Evolutionary conservation across 371 early-diverging fungal genomes (phyloP).

Genomic region (Mucor velutinosus): DNA sequence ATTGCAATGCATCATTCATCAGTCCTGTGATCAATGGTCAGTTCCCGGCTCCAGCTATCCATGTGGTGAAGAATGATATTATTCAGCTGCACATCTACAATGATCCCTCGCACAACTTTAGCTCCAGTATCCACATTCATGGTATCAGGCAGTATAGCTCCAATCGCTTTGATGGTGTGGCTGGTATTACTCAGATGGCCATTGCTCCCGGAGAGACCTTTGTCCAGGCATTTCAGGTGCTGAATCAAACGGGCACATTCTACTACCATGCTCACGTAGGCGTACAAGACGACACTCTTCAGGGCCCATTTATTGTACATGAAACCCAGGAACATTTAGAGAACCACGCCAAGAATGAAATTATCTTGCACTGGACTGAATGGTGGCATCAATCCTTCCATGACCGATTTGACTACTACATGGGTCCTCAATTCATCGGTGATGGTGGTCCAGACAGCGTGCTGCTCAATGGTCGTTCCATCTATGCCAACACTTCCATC

Average conservation of each 20-base stretch:
- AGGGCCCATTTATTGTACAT: slow-evolving; percentile 52
- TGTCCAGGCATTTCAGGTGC: slow-evolving; percentile 45
- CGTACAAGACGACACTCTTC: slow-evolving; percentile 49
- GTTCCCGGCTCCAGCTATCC: slow-evolving; percentile 49
- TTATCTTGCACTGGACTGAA: slow-evolving; percentile 40
- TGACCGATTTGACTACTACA: slow-evolving; percentile 20
- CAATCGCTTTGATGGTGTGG: slow-evolving; percentile 55
- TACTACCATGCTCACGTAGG: slow-evolving; percentile 55
- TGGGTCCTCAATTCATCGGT: slow-evolving; percentile 20
- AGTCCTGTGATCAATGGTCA: slow-evolving; percentile 38
- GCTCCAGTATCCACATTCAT: slow-evolving; percentile 43
- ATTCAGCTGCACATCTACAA: slow-evolving; percentile 43
- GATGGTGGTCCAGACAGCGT: slow-evolving; percentile 31
- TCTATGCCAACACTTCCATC: slow-evolving; percentile 10
- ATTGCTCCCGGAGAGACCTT: slow-evolving; percentile 52
- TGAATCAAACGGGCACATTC: slow-evolving; percentile 51
- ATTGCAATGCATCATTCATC: slow-evolving; percentile 23
- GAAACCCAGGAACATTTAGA: slow-evolving; percentile 28
- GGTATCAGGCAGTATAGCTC: slow-evolving; percentile 46
- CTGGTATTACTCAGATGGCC: slow-evolving; percentile 55
- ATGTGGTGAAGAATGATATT: slow-evolving; percentile 36
- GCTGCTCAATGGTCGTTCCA: slow-evolving; percentile 35
- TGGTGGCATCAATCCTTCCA: slow-evolving; percentile 43
- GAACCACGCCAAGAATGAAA: slow-evolving; percentile 45
- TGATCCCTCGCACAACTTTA: slow-evolving; percentile 9